Percentiles rank a stretch among this genome's conserved stretches.
These are phyloP conservation scores for Hemerocallis citrina DNA, from an alignment of 106 monocot species.

Conservation along the genomic window DNA sequence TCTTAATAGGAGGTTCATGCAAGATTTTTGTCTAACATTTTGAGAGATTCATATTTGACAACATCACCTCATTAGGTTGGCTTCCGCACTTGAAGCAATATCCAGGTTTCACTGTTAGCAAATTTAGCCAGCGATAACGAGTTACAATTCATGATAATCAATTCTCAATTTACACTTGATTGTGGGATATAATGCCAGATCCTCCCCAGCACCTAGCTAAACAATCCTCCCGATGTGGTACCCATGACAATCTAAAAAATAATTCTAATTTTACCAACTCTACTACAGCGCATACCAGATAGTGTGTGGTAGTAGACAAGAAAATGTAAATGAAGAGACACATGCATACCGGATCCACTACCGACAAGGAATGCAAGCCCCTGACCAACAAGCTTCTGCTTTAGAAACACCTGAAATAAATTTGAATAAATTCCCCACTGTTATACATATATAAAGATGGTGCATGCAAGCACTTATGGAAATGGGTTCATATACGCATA, in stretches of 20 bases:
- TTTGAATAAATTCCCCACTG: no score
- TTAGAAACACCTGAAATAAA: conserved; percentile 57
- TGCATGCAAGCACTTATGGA: background rate
- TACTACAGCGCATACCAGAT: no score
- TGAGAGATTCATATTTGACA: no score
- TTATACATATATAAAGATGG: background rate
- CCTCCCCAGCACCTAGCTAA: background rate
- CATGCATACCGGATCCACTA: conserved; percentile 70
- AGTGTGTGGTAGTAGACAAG: background rate
- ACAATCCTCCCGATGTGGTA: background rate
- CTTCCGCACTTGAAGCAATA: no score
- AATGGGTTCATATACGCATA: background rate
- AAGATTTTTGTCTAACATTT: no score
- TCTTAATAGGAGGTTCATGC: no score
- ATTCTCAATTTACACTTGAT: background rate
- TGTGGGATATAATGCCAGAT: background rate
- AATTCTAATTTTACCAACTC: background rate
- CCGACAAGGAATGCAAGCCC: conserved; percentile 88
- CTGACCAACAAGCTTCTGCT: conserved; percentile 83
- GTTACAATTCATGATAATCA: no score
- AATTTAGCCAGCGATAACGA: no score
- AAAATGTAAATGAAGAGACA: background rate
- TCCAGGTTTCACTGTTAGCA: no score
- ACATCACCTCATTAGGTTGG: no score
- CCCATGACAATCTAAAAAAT: background rate